A percentile compares a stretch with the other conserved stretches of the same genome.
Conservation (phyloP, 768 basidiomycete genomes). For the Exidia glandulosa region DNA sequence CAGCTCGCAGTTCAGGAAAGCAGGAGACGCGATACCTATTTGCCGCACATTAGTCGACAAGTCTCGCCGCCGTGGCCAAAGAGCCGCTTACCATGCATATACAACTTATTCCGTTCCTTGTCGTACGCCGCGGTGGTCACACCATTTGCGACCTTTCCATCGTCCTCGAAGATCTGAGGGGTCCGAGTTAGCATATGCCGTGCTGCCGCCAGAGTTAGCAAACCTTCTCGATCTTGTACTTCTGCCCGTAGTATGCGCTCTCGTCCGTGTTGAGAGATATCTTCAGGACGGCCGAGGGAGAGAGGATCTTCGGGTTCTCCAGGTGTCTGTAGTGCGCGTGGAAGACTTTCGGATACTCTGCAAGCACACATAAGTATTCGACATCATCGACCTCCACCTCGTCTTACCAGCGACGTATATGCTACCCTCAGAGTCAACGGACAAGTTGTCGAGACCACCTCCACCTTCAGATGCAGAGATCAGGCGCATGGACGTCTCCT, state of each 20-base stretch:
- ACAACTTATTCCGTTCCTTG: conserved; percentile 36
- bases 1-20: background rate
- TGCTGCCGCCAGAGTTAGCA: background rate
- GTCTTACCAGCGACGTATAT: conserved; percentile 53
- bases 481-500: background rate
- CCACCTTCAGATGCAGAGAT: conserved; percentile 23
- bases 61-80: background rate
- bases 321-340: conserved; percentile 28
- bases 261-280: conserved; percentile 42
- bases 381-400: no score
- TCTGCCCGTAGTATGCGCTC: conserved; percentile 46
- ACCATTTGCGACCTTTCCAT: conserved; percentile 44
- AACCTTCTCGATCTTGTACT: conserved; percentile 50
- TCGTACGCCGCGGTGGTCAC: conserved; percentile 50
- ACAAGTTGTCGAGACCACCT: conserved; percentile 47
- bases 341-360: conserved; percentile 35
- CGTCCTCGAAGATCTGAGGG: conserved; percentile 58
- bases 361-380: no score
- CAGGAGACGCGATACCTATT: background rate
- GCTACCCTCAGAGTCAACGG: conserved; percentile 45
- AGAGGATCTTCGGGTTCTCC: conserved; percentile 24
- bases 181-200: conserved; percentile 2
- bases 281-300: conserved; percentile 40
- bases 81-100: conserved; percentile 41
- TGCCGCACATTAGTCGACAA: background rate